phyloP scores from a whole-genome alignment of 2,329 filamentous ascomycete species.

The Nemania abortiva region DNA sequence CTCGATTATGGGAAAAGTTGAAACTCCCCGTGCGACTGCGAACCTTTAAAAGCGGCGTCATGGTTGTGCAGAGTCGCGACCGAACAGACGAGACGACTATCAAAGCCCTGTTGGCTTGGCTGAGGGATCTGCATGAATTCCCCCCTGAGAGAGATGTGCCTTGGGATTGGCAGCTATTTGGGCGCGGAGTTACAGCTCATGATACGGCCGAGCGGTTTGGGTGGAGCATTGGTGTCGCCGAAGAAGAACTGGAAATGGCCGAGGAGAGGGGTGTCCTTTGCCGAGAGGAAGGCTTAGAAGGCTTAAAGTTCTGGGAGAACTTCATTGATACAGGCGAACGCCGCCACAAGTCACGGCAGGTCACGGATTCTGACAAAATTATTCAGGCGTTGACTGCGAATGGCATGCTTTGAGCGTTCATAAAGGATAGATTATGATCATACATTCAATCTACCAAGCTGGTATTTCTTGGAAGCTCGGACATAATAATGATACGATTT shows the following conservation, averaged over 20 bases:
- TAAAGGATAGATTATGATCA: conserved; percentile 11
- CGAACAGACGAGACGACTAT: conserved; percentile 93
- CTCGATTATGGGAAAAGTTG: conserved; percentile 86
- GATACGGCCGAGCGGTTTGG: conserved; percentile 91
- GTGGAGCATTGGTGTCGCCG: conserved; percentile 96
- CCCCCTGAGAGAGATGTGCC: conserved; percentile 72
- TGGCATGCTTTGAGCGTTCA: conserved; percentile 42
- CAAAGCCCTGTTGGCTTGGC: conserved; percentile 79
- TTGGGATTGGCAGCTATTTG: conserved; percentile 84
- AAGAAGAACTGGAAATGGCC: conserved; percentile 96
- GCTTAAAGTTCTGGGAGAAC: conserved; percentile 94
- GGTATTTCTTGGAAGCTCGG: not conserved
- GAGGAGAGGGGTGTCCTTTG: conserved; percentile 90
- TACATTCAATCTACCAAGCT: not conserved
- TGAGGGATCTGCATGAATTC: conserved; percentile 76
- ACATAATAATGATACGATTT: not conserved
- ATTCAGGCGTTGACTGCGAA: conserved; percentile 56
- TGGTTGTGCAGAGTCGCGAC: conserved; percentile 90
- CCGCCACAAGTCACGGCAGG: conserved; percentile 48
- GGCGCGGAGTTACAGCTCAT: conserved; percentile 87
- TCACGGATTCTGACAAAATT: conserved; percentile 57
- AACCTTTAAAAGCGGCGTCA: conserved; percentile 91
- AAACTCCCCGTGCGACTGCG: conserved; percentile 87
- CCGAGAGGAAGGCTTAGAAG: conserved; percentile 91
- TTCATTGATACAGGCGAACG: conserved; percentile 64